Base-by-base conservation (phyloP, 75 land plant species). In the Cryptomeria japonica region DNA sequence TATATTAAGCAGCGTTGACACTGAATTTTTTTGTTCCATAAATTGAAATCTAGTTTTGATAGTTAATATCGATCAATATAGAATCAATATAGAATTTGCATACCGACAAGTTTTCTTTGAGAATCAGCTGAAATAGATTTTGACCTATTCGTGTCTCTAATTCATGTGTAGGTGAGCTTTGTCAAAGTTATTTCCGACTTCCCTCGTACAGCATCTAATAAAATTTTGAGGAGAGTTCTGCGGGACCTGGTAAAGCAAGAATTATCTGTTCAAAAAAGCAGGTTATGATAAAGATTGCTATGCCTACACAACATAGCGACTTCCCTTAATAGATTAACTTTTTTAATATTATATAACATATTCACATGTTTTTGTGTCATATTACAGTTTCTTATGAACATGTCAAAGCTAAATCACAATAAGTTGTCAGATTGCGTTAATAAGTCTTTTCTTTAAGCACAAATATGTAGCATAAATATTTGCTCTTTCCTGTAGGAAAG, bases 121-220 rank as follows among this genome's bases (percentile, higher is more conserved):
- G 28, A 41, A 46, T 28, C 9, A 46, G 42, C n/a, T 80, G 31
- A 72, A 72, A 0, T 72, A n/a, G 31, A 72, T 80, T 41, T 22
- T 44, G 32, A 32, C 34, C 32, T 44, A 28, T 53, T 46, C 16
- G 46, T 46, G 1, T 82, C 53, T 82, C 12, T 46, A 82, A 42
- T 36, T 76, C 49, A 49, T 86, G 14, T 56, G 86, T 88, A 97
- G 99, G 96, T 97, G 87, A 90, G 91, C 80, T 90, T 90, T 87
- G 99, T 96, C 41, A 94, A 93, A 77, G 89, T 97, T 41, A 90
- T 95, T 38, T 87, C 92, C 3, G 94, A 95, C 68, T 93, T 97
- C 86, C 99, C 99, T 53, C 94, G 99, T 44, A 96, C 97, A 70
- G 94, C 98, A 75, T 95, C 99, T 0, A 97, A 97, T 89, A 97